phyloP scores from a whole-genome alignment of 78 protist genomes.

The Cavenderia fasciculata region DNA sequence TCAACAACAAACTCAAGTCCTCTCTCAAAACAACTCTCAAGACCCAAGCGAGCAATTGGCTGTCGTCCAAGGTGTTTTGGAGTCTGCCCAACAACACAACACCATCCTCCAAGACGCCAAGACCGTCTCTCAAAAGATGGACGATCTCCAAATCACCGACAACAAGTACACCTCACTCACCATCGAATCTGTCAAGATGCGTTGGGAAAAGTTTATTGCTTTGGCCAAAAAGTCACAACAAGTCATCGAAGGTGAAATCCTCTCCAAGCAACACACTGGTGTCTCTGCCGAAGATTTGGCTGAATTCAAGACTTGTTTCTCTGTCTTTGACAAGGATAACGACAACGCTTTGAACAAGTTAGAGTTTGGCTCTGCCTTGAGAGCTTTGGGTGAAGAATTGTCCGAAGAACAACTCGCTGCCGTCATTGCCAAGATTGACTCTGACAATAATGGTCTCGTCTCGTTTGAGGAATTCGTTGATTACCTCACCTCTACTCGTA shows the following conservation, averaged over 20 bases:
- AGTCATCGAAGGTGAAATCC: constrained; percentile 76
- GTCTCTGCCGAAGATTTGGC: constrained; percentile 77
- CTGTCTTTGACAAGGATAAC: constrained; percentile 81
- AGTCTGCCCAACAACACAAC: constrained; percentile 19
- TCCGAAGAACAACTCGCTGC: constrained; percentile 65
- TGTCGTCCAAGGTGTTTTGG: background rate
- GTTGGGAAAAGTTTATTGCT: constrained; percentile 72
- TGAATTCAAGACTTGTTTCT: constrained; percentile 75
- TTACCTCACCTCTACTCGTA: constrained; percentile 38
- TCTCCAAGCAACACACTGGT: constrained; percentile 67
- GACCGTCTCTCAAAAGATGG: constrained; percentile 12
- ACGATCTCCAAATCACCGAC: constrained; percentile 68
- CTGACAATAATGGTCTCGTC: constrained; percentile 44
- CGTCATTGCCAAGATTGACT: constrained; percentile 40
- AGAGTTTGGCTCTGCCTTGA: constrained; percentile 73
- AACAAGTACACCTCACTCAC: constrained; percentile 74
- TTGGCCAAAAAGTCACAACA: constrained; percentile 31
- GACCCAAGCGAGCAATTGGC: constrained; percentile 59
- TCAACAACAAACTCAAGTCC: background rate
- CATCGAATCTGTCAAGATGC: constrained; percentile 60
- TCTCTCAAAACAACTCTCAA: constrained; percentile 29
- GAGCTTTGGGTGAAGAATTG: constrained; percentile 75
- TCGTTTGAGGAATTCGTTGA: constrained; percentile 77
- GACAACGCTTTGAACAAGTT: constrained; percentile 65
- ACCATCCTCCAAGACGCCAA: constrained; percentile 33